A percentile compares a stretch with the other conserved stretches of the same genome.
Conservation (phyloP, 495 filamentous ascomycete genomes). For the Penicillium pulvis region DNA sequence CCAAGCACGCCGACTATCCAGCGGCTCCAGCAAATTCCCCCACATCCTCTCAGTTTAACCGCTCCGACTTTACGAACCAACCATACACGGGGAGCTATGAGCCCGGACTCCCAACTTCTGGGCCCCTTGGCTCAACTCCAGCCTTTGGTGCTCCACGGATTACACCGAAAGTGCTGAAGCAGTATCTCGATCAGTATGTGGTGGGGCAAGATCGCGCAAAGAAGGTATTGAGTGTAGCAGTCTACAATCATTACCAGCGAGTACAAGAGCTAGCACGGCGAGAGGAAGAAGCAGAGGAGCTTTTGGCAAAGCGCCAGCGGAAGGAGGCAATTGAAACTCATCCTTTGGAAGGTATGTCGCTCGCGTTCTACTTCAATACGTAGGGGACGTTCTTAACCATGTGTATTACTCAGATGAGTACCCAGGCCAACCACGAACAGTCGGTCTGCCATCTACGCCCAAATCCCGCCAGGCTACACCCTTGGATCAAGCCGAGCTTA, state of each 20-base stretch:
- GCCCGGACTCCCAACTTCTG: constrained; percentile 60
- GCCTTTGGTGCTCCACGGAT: constrained; percentile 67
- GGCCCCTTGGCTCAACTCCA: constrained; percentile 58
- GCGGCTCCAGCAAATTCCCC: constrained; percentile 38
- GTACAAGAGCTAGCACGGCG: constrained; percentile 74
- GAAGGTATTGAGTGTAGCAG: constrained; percentile 86
- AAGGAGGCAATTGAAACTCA: constrained; percentile 50
- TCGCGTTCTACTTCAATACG: background rate
- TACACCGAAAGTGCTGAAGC: constrained; percentile 82
- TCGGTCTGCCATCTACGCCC: constrained; percentile 36
- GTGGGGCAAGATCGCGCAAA: constrained; percentile 97
- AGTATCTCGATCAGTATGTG: constrained; percentile 92
- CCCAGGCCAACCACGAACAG: constrained; percentile 68
- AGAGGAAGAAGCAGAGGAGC: constrained; percentile 75
- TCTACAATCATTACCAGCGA: constrained; percentile 97
- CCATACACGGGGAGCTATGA: constrained; percentile 79
- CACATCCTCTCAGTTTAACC: constrained; percentile 55
- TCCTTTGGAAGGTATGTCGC: constrained; percentile 57
- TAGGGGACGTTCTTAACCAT: background rate
- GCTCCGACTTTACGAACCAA: constrained; percentile 64
- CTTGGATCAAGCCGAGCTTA: constrained; percentile 39
- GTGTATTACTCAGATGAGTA: constrained; percentile 67
- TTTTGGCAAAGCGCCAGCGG: constrained; percentile 51
- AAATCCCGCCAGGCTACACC: constrained; percentile 29
- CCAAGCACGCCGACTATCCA: constrained; percentile 28